Evolutionary conservation across 768 basidiomycete species (phyloP).

Genomic region (Collybia sordida): DNA sequence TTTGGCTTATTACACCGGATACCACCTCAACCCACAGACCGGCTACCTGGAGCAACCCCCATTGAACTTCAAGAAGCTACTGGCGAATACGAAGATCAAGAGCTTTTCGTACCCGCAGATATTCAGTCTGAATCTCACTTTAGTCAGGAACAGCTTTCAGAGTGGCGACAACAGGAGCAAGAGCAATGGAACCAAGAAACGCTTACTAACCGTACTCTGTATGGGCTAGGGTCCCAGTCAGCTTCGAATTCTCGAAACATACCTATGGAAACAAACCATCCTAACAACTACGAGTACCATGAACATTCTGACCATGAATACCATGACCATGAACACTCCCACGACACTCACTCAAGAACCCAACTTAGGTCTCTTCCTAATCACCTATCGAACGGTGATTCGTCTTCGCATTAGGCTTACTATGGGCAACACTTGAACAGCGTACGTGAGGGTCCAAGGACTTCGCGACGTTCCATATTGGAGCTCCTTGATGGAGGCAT

Average conservation of each 20-base stretch:
- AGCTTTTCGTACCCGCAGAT: constrained; percentile 76
- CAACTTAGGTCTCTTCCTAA: constrained; percentile 22
- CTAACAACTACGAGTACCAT: constrained; percentile 9
- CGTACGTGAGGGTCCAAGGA: constrained; percentile 10
- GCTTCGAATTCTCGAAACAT: neutral
- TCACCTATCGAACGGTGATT: constrained; percentile 49
- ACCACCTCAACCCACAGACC: constrained; percentile 70
- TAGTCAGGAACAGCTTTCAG: constrained; percentile 21
- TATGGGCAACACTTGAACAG: constrained; percentile 10
- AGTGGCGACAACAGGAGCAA: constrained; percentile 30
- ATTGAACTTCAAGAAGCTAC: constrained; percentile 48
- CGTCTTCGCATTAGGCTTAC: constrained; percentile 29
- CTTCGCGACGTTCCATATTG: neutral
- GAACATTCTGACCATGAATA: constrained; percentile 10
- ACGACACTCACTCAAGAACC: neutral
- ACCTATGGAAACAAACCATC: constrained; percentile 8
- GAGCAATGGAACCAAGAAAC: constrained; percentile 29
- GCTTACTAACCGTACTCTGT: constrained; percentile 14
- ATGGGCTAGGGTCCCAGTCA: constrained; percentile 7
- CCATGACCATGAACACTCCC: constrained; percentile 4
- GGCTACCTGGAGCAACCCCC: constrained; percentile 55
- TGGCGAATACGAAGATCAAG: constrained; percentile 59
- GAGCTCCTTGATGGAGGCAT: neutral
- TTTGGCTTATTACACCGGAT: constrained; percentile 94
- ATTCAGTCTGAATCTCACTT: constrained; percentile 28